Conservation (phyloP, 768 basidiomycete genomes). For the Boletus pseudopeckii region DNA sequence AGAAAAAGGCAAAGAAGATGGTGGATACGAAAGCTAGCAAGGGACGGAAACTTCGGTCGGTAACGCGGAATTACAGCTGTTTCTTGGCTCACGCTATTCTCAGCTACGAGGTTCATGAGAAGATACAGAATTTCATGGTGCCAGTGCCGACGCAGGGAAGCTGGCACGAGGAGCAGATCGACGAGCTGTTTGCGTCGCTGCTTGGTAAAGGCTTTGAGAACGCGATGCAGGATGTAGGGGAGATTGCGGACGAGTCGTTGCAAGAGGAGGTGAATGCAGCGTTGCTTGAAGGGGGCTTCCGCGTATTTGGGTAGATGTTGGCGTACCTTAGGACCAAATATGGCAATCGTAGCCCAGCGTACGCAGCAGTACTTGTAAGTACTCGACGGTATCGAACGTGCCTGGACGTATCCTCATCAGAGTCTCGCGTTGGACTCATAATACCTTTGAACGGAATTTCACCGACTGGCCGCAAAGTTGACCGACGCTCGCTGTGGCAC, state of each 20-base stretch:
- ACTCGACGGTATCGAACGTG: background rate
- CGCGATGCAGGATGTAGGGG: conserved; percentile 24
- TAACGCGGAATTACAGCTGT: conserved; percentile 4
- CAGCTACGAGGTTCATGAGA: conserved; percentile 93
- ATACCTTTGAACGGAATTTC: background rate
- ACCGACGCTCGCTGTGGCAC: background rate
- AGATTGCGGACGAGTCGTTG: conserved; percentile 28
- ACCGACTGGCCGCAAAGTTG: background rate
- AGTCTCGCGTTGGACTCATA: background rate
- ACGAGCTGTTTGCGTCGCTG: conserved; percentile 88
- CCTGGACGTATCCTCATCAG: background rate
- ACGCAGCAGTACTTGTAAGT: conserved; percentile 1
- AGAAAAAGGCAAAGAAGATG: conserved; percentile 74
- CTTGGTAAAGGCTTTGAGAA: conserved; percentile 70
- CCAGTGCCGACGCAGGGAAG: conserved; percentile 63
- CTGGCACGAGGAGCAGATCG: conserved; percentile 97
- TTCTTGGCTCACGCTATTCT: conserved; percentile 2
- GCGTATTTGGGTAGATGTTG: conserved; percentile 45
- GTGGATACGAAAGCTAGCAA: conserved; percentile 97
- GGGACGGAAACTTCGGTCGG: conserved; percentile 84
- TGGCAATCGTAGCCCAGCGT: conserved; percentile 8
- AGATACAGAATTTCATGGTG: conserved; percentile 95
- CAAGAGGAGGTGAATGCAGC: conserved; percentile 34
- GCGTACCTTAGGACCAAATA: conserved; percentile 22
- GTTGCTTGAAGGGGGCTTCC: conserved; percentile 43